Conservation (phyloP, 257 asterid genomes). For the Salvia miltiorrhiza region DNA sequence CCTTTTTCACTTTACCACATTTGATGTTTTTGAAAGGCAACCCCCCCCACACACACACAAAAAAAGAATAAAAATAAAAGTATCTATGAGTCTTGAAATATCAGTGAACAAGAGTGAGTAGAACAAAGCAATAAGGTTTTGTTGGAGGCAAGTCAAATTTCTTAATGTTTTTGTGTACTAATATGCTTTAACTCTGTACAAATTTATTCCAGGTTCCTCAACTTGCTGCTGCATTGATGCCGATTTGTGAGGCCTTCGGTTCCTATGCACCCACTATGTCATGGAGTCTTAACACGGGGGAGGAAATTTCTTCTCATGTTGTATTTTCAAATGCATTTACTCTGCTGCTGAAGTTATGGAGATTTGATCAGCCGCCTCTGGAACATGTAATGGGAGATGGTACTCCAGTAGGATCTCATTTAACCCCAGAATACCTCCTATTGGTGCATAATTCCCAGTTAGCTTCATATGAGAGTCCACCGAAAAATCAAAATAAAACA, state of each 20-base stretch:
- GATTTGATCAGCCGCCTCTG: slow-evolving; percentile 87
- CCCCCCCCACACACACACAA: background rate
- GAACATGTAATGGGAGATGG: slow-evolving; percentile 67
- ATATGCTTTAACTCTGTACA: slow-evolving; percentile 13
- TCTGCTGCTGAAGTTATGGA: slow-evolving; percentile 88
- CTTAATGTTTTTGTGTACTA: background rate
- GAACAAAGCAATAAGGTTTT: slow-evolving; percentile 4
- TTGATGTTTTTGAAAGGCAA: too few species aligned
- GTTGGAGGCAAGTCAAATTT: background rate
- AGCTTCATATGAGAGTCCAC: slow-evolving; percentile 46
- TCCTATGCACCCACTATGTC: slow-evolving; percentile 76
- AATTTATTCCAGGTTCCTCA: slow-evolving; percentile 73
- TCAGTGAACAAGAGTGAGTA: background rate
- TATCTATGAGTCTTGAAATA: background rate
- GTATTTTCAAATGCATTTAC: slow-evolving; percentile 94
- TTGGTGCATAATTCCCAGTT: slow-evolving; percentile 70
- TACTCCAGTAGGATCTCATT: slow-evolving; percentile 64
- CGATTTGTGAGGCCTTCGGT: slow-evolving; percentile 94
- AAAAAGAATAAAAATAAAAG: background rate
- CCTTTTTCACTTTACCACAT: slow-evolving; percentile 5
- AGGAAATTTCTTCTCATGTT: slow-evolving; percentile 70
- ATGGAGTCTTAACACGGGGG: slow-evolving; percentile 78
- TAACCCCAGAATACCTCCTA: slow-evolving; percentile 85
- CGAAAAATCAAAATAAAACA: slow-evolving; percentile 43
- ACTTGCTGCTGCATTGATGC: slow-evolving; percentile 95